Percentiles rank a stretch among this genome's conserved stretches.
These are phyloP conservation scores for Capsicum rhomboideum DNA, from an alignment of 257 asterid genomes.

Conservation along the genomic window DNA sequence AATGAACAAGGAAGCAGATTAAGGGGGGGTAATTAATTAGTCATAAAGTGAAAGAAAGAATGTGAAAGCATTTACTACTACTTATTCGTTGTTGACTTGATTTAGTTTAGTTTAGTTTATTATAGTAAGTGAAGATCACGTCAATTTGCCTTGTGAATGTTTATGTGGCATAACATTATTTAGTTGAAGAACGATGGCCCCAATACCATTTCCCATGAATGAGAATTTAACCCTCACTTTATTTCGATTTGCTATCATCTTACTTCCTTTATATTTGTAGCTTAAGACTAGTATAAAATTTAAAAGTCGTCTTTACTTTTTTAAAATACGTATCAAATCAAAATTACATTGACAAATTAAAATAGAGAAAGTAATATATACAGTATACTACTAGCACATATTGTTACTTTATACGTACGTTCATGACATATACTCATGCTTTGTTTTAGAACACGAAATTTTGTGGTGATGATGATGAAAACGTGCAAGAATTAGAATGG, in stretches of 20 bases:
- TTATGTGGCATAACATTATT: neutral
- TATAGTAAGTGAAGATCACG: neutral
- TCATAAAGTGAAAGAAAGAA: neutral
- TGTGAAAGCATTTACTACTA: neutral
- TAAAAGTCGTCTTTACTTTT: too few relatives aligned
- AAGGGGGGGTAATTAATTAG: neutral
- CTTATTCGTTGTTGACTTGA: neutral
- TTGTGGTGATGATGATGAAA: neutral
- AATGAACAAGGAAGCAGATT: neutral
- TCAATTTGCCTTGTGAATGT: neutral
- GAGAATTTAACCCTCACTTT: too few relatives aligned
- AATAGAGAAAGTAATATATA: too few relatives aligned
- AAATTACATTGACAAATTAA: too few relatives aligned
- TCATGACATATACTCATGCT: too few relatives aligned
- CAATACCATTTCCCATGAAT: too few relatives aligned
- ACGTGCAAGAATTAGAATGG: neutral
- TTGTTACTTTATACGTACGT: too few relatives aligned
- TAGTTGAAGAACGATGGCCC: neutral
- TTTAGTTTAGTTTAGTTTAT: neutral
- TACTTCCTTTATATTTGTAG: too few relatives aligned
- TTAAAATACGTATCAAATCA: too few relatives aligned
- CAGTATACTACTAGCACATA: too few relatives aligned
- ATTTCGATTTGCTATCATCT: too few relatives aligned
- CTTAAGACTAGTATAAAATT: too few relatives aligned
- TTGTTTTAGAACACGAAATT: neutral